These are phyloP conservation scores for Populus hybrid DNA, from an alignment of 441 rosid species.

Conservation along the genomic window DNA sequence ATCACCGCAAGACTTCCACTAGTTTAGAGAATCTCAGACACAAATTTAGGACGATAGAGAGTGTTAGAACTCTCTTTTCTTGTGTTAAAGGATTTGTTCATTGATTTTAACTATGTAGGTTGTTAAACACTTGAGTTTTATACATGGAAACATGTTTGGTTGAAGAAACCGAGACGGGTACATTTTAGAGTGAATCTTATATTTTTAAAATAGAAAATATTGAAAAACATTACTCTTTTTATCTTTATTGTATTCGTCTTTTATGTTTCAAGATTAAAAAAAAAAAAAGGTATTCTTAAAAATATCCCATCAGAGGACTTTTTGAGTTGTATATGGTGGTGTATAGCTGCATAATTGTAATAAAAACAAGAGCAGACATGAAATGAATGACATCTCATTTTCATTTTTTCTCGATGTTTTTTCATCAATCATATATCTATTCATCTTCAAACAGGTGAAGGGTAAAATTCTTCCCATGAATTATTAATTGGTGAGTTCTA, in stretches of 20 bases:
- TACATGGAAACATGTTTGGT: too few relatives aligned
- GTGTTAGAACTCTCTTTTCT: too few relatives aligned
- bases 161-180: too few relatives aligned
- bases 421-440: not conserved
- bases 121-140: not conserved
- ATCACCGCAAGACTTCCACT: not conserved
- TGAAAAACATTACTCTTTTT: too few relatives aligned
- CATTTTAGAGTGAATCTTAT: too few relatives aligned
- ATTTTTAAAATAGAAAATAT: too few relatives aligned
- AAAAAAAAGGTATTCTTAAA: too few relatives aligned
- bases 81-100: too few relatives aligned
- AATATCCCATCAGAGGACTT: not conserved
- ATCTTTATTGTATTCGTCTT: too few relatives aligned
- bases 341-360: not conserved
- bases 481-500: not conserved
- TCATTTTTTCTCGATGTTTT: not conserved
- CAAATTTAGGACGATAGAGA: not conserved
- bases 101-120: not conserved
- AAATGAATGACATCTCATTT: conserved; percentile 2
- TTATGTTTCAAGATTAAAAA: too few relatives aligned
- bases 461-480: not conserved
- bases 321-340: not conserved
- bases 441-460: not conserved
- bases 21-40: not conserved
- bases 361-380: not conserved